Evolutionary conservation across 2,329 filamentous ascomycete genomes (phyloP).

Genomic region (Trichoderma oligosporum): DNA sequence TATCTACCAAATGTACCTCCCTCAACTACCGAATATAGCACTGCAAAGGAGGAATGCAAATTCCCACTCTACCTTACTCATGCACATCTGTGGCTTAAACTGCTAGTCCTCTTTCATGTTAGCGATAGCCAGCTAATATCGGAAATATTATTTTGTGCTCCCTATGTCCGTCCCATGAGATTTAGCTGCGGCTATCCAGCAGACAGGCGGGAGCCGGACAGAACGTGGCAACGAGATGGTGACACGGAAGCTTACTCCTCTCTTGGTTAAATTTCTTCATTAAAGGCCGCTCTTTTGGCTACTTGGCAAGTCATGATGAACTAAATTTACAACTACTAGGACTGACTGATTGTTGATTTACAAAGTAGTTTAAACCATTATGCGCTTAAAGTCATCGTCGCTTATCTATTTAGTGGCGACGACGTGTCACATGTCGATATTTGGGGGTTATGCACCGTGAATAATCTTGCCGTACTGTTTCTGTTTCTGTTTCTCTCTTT

Average conservation of each 20-base stretch:
- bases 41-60: no score
- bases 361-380: not conserved
- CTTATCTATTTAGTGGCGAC: conserved; percentile 3
- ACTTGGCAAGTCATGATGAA: no score
- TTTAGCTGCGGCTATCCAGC: conserved; percentile 17
- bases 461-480: no score
- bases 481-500: no score
- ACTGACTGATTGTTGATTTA: not conserved
- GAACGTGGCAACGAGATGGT: conserved; percentile 16
- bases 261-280: no score
- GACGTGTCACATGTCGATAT: no score
- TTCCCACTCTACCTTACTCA: no score
- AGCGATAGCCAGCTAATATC: not conserved
- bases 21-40: no score
- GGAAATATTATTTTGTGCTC: conserved; percentile 14
- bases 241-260: not conserved
- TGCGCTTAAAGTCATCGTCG: conserved; percentile 1
- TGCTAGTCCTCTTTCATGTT: not conserved
- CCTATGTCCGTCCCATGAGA: conserved; percentile 13
- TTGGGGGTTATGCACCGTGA: no score
- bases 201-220: conserved; percentile 17
- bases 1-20: no score
- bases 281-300: no score
- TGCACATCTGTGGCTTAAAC: not conserved
- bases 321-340: no score